phyloP scores from a whole-genome alignment of 2,329 filamentous ascomycete species.

The Colletotrichum camelliae region DNA sequence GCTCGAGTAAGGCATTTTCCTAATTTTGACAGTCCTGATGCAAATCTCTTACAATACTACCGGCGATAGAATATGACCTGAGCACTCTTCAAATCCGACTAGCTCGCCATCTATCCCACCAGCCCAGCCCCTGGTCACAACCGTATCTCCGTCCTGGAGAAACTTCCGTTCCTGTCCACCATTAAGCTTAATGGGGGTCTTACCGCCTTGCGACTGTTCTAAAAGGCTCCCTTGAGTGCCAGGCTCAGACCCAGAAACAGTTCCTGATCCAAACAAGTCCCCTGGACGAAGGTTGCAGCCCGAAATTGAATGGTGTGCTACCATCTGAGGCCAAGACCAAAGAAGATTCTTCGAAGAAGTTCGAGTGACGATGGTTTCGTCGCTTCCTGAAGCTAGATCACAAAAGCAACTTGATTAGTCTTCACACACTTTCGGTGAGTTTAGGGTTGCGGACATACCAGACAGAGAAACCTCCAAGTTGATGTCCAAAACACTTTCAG shows the following conservation, averaged over 20 bases:
- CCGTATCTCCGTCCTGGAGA: slow-evolving; percentile 74
- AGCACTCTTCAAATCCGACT: slow-evolving; percentile 81
- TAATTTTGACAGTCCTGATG: neutral
- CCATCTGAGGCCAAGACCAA: slow-evolving; percentile 85
- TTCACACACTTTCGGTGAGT: neutral
- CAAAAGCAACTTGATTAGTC: neutral
- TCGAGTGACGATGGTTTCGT: slow-evolving; percentile 38
- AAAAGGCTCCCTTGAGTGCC: slow-evolving; percentile 74
- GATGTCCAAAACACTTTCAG: slow-evolving; percentile 41
- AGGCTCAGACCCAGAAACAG: slow-evolving; percentile 68
- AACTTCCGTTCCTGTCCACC: slow-evolving; percentile 73
- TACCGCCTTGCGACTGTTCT: slow-evolving; percentile 75
- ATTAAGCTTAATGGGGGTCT: slow-evolving; percentile 63
- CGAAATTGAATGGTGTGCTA: slow-evolving; percentile 79
- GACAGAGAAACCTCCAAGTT: slow-evolving; percentile 42
- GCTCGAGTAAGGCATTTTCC: neutral
- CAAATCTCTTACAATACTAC: neutral
- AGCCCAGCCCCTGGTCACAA: slow-evolving; percentile 70
- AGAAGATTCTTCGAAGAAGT: slow-evolving; percentile 58
- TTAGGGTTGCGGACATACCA: slow-evolving; percentile 27
- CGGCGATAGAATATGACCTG: slow-evolving; percentile 55
- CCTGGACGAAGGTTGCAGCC: slow-evolving; percentile 78
- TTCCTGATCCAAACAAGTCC: slow-evolving; percentile 79
- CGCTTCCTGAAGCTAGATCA: slow-evolving; percentile 24
- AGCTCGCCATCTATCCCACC: slow-evolving; percentile 66